Conservation (phyloP, 495 filamentous ascomycete species). For the Penicillium silybi region DNA sequence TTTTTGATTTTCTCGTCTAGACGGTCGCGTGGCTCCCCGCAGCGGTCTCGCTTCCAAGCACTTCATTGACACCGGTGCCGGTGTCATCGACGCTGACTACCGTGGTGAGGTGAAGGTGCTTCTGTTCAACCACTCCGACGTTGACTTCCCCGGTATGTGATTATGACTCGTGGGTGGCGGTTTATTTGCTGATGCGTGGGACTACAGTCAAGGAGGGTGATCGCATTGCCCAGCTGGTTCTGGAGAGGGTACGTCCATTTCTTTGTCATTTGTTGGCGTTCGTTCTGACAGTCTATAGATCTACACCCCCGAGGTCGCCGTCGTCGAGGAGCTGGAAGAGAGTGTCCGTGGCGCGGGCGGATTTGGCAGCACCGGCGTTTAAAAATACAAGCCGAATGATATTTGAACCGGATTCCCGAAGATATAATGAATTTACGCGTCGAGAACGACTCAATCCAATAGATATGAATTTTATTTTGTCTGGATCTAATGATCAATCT, state of each 20-base stretch:
- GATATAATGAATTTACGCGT: conserved; percentile 14
- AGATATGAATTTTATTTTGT: background rate
- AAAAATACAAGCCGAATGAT: conserved; percentile 12
- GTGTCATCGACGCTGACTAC: conserved; percentile 97
- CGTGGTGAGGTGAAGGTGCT: conserved; percentile 89
- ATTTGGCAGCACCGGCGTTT: conserved; percentile 83
- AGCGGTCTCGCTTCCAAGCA: conserved; percentile 89
- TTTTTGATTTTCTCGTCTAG: conserved; percentile 33
- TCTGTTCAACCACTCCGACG: conserved; percentile 85
- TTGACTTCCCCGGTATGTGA: conserved; percentile 60
- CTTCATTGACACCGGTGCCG: conserved; percentile 91
- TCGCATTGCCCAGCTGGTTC: conserved; percentile 84
- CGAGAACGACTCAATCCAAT: background rate
- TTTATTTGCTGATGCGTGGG: background rate
- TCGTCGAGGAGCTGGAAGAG: conserved; percentile 84
- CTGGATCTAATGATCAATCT: conserved; percentile 10
- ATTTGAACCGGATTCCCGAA: conserved; percentile 7
- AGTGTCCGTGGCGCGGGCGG: conserved; percentile 87
- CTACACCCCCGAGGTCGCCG: conserved; percentile 81
- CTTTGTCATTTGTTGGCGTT: background rate
- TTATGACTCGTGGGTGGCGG: background rate
- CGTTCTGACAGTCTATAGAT: conserved; percentile 48
- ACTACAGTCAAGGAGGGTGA: conserved; percentile 71
- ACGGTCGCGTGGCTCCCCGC: conserved; percentile 88
- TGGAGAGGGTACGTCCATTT: conserved; percentile 62